phyloP scores from a whole-genome alignment of 1,284 basidiomycete species.

The Cystobasidium pallidum region DNA sequence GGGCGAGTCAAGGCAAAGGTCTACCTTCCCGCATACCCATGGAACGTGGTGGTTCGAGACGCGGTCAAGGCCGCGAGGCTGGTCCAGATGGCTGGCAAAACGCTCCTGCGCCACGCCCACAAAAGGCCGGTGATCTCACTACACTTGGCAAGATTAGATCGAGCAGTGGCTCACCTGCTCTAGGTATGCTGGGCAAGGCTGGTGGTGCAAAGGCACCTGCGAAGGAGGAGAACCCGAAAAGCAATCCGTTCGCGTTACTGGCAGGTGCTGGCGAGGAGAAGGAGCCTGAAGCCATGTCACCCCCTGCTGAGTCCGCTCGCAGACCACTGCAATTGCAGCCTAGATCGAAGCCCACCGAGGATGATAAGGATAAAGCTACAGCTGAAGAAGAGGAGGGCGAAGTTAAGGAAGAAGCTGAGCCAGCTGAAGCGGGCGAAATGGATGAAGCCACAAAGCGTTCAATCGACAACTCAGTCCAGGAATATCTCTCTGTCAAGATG shows the following conservation, averaged over 20 bases:
- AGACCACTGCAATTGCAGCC: conserved; percentile 72
- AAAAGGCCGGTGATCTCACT: conserved; percentile 82
- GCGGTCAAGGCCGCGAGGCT: conserved; percentile 74
- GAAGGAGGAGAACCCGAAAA: conserved; percentile 47
- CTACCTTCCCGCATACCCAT: conserved; percentile 60
- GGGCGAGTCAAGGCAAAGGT: conserved; percentile 58
- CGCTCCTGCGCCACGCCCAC: conserved; percentile 63
- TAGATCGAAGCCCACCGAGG: conserved; percentile 62
- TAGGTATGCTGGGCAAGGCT: conserved; percentile 48
- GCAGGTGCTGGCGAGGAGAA: conserved; percentile 42
- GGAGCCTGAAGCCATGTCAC: conserved; percentile 30
- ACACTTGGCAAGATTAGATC: conserved; percentile 77
- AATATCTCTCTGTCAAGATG: conserved; percentile 62
- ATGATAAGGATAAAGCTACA: conserved; percentile 55
- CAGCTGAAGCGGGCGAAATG: conserved; percentile 61
- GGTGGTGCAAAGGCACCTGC: conserved; percentile 46
- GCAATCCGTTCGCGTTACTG: conserved; percentile 51
- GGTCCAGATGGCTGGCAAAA: conserved; percentile 84
- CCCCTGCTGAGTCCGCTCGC: conserved; percentile 62
- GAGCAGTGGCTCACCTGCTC: conserved; percentile 38
- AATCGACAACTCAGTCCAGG: conserved; percentile 20
- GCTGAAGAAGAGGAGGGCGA: conserved; percentile 59
- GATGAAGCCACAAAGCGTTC: conserved; percentile 36
- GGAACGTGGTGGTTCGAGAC: conserved; percentile 79
- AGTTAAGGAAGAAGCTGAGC: conserved; percentile 61